A percentile compares a stretch with the other conserved stretches of the same genome.
phyloP scores from a whole-genome alignment of 2,329 filamentous ascomycete genomes.

The Xylaria sp. region DNA sequence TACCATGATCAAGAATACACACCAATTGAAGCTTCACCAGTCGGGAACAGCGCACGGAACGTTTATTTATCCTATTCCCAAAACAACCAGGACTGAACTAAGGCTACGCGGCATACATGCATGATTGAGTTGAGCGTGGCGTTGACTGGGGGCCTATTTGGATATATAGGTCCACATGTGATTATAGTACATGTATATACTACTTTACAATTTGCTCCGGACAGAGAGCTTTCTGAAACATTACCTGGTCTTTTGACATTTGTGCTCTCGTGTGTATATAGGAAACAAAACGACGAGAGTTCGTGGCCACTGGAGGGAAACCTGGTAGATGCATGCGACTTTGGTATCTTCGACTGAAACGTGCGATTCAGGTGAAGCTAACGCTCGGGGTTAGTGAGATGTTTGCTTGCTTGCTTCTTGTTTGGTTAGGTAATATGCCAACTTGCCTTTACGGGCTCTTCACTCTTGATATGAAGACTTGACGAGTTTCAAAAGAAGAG shows the following conservation, averaged over 20 bases:
- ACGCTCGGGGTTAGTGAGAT: background rate
- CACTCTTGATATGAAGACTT: too few species aligned
- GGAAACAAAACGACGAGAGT: background rate
- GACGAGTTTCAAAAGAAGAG: background rate
- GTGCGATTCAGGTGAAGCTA: background rate
- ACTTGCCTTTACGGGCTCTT: too few species aligned
- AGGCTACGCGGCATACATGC: slow-evolving; percentile 9
- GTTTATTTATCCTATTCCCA: background rate
- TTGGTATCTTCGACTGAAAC: background rate
- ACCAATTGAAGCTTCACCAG: slow-evolving; percentile 10
- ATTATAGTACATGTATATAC: slow-evolving; percentile 14
- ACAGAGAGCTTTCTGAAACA: background rate
- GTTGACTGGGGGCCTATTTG: slow-evolving; percentile 25
- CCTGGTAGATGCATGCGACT: background rate
- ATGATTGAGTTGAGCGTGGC: slow-evolving; percentile 30
- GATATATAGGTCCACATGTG: slow-evolving; percentile 20
- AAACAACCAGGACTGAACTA: background rate
- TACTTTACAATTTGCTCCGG: background rate
- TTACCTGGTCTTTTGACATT: background rate
- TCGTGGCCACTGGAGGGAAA: background rate
- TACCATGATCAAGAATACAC: background rate
- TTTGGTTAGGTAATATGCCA: too few species aligned
- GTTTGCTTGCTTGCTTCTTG: background rate
- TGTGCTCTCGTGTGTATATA: background rate
- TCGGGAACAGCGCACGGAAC: slow-evolving; percentile 13